Conservation (phyloP, 2,329 filamentous ascomycete species). For the Colletotrichum viniferum region DNA sequence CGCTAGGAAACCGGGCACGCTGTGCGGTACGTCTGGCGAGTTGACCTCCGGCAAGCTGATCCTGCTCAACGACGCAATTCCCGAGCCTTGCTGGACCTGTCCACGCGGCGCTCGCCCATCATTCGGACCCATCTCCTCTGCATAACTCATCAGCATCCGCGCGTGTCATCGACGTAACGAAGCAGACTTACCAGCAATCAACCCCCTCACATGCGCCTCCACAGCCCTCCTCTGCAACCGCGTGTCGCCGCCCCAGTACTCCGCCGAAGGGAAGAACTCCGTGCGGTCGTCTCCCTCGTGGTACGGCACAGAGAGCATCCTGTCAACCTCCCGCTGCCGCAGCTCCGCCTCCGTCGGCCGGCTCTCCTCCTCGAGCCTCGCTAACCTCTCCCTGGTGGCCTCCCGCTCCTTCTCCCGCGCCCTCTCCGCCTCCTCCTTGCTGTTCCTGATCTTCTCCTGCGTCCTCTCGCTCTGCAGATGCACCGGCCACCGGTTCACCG, state of each 20-base stretch:
- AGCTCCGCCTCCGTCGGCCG: not conserved
- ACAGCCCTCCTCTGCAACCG: conserved; percentile 29
- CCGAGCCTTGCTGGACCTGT: not conserved
- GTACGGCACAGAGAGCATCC: conserved; percentile 53
- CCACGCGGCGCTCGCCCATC: not conserved
- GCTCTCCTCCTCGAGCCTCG: not conserved
- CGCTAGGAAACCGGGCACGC: not conserved
- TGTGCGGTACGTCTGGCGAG: not conserved
- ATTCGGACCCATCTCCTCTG: not conserved
- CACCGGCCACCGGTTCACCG: conserved; percentile 53
- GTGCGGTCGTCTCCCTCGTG: not conserved
- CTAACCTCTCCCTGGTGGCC: not conserved
- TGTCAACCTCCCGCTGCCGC: not conserved
- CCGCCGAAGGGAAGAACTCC: conserved; percentile 25
- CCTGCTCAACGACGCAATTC: not conserved
- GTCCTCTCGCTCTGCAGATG: conserved; percentile 37
- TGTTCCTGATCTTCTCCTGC: conserved; percentile 30
- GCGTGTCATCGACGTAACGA: not conserved
- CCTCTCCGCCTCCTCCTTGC: not conserved
- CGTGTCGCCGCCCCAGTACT: conserved; percentile 35
- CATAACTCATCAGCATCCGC: not conserved
- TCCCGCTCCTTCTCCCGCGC: not conserved
- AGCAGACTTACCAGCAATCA: conserved; percentile 25
- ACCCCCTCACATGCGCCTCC: conserved; percentile 18
- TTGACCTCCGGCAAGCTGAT: not conserved